phyloP scores from a whole-genome alignment of 345 rosid genomes.

The Arabidopsis suecica region DNA sequence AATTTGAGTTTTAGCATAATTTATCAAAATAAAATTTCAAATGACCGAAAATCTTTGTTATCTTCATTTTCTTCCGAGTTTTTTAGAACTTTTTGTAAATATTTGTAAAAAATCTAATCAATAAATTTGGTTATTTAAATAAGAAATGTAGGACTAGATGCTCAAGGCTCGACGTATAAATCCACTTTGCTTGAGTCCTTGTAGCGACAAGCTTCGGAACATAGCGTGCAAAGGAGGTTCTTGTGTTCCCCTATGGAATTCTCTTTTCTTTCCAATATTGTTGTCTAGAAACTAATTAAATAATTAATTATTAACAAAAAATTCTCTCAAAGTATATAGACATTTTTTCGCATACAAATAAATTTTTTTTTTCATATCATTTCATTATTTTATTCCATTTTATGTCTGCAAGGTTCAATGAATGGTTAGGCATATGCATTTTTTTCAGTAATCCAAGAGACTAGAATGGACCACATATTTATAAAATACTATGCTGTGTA shows the following conservation, averaged over 20 bases:
- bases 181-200: too few relatives aligned
- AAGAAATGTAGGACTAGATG: too few relatives aligned
- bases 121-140: too few relatives aligned
- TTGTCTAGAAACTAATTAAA: not conserved
- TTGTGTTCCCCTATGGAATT: not conserved
- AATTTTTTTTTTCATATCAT: not conserved
- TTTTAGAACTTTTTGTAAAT: too few relatives aligned
- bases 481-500: not conserved
- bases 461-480: conserved; percentile 6
- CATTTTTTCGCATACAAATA: not conserved
- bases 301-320: not conserved
- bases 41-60: too few relatives aligned
- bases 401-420: conserved; percentile 11
- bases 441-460: conserved; percentile 6
- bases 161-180: too few relatives aligned
- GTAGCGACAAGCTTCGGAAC: not conserved
- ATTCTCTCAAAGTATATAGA: not conserved
- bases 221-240: not conserved
- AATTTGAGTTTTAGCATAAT: too few relatives aligned
- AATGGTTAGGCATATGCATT: conserved; percentile 22
- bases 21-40: too few relatives aligned
- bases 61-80: too few relatives aligned
- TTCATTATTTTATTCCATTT: not conserved
- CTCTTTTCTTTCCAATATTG: not conserved
- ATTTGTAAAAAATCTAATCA: too few relatives aligned